Conservation (phyloP, 1,139 yeast species). For the Magnusiomyces tetraspermus region DNA sequence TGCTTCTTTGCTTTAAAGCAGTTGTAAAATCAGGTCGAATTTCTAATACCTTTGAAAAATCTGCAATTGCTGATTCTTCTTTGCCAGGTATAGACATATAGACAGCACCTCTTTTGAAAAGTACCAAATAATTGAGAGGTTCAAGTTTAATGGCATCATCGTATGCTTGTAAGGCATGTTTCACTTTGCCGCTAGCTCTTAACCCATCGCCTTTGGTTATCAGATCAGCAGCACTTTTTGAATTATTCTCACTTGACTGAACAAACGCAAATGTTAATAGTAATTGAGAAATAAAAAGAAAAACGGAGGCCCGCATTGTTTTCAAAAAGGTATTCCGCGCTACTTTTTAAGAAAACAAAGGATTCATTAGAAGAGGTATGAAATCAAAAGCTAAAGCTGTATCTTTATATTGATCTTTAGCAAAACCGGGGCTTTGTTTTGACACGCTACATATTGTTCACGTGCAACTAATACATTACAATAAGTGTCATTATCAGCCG, state of each 20-base stretch:
- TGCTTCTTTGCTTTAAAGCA: conserved; percentile 32
- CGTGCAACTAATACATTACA: too few relatives aligned
- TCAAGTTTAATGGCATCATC: conserved; percentile 27
- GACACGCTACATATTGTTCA: too few relatives aligned
- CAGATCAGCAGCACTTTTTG: background rate
- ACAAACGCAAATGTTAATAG: background rate
- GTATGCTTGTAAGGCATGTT: conserved; percentile 51
- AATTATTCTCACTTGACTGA: background rate
- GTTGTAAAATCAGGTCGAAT: conserved; percentile 31
- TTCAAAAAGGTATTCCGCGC: too few relatives aligned
- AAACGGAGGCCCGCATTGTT: background rate
- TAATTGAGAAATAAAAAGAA: background rate
- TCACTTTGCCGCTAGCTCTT: conserved; percentile 7
- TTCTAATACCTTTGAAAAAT: conserved; percentile 29
- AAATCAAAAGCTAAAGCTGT: too few relatives aligned
- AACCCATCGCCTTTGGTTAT: conserved; percentile 9
- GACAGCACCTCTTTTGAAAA: conserved; percentile 34
- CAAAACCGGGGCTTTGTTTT: too few relatives aligned
- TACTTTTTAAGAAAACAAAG: too few relatives aligned
- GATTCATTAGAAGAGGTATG: too few relatives aligned
- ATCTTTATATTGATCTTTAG: too few relatives aligned
- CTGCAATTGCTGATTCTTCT: conserved; percentile 32
- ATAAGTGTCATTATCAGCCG: too few relatives aligned
- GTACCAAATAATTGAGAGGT: conserved; percentile 29
- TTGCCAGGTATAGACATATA: conserved; percentile 29